phyloP scores from a whole-genome alignment of 2,329 filamentous ascomycete species.

The Pseudopithomyces chartarum region DNA sequence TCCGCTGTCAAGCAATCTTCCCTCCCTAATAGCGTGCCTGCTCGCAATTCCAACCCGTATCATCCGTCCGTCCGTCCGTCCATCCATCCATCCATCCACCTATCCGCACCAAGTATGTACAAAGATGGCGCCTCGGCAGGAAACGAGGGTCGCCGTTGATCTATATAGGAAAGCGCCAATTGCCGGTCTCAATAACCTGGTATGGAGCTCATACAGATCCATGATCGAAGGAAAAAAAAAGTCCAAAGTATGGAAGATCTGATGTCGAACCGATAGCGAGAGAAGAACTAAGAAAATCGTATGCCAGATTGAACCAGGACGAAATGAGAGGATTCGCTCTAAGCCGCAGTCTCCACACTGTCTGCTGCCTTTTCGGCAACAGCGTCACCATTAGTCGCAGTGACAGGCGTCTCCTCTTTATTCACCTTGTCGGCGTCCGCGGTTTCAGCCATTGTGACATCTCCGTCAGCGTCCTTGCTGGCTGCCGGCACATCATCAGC shows the following conservation, averaged over 20 bases:
- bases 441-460: conserved; percentile 31
- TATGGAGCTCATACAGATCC: background rate
- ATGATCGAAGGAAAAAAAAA: background rate
- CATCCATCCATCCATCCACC: background rate
- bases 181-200: background rate
- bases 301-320: background rate
- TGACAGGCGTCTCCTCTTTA: conserved; percentile 24
- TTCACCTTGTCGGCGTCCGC: conserved; percentile 1
- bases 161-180: background rate
- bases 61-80: background rate
- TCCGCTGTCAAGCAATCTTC: background rate
- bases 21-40: background rate
- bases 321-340: background rate
- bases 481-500: conserved; percentile 29
- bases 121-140: background rate
- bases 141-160: background rate
- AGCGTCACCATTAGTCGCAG: conserved; percentile 20
- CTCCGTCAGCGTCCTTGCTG: conserved; percentile 26
- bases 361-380: conserved; percentile 16
- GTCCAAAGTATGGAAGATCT: background rate
- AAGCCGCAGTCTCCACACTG: conserved; percentile 15
- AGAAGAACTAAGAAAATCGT: background rate
- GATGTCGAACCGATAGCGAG: background rate
- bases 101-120: conserved; percentile 12
- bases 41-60: background rate